Conservation (phyloP, 2,329 filamentous ascomycete genomes). For the Trichoderma semiorbis region DNA sequence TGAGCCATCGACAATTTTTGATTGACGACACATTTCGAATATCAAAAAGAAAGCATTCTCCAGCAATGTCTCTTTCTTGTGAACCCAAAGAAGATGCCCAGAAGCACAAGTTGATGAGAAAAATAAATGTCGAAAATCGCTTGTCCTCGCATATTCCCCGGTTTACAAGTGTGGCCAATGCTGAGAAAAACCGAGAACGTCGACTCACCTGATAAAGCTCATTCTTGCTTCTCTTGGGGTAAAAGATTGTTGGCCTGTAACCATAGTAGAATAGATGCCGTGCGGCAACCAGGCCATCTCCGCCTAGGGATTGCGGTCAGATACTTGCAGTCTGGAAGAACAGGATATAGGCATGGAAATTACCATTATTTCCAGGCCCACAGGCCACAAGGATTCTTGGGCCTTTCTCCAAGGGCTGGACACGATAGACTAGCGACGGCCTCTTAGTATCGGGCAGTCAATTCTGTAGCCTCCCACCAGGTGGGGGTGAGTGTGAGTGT, state of each 20-base stretch:
- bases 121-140: conserved; percentile 19
- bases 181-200: background rate
- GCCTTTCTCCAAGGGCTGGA: conserved; percentile 73
- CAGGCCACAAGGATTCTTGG: conserved; percentile 81
- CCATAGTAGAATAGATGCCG: conserved; percentile 90
- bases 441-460: background rate
- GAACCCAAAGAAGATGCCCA: conserved; percentile 15
- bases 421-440: conserved; percentile 63
- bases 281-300: conserved; percentile 91
- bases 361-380: conserved; percentile 74
- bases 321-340: background rate
- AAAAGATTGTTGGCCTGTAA: conserved; percentile 85
- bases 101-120: conserved; percentile 19
- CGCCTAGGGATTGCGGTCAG: conserved; percentile 55
- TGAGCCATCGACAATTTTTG: background rate
- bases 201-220: conserved; percentile 74
- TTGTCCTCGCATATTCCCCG: background rate
- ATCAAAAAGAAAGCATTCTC: background rate
- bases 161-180: background rate
- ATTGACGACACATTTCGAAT: background rate
- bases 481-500: background rate
- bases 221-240: conserved; percentile 87
- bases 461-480: background rate
- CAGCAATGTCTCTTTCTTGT: background rate
- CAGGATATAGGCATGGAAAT: background rate